Evolutionary conservation across 176 grass and related monocot species (phyloP).

Genomic region (Zoysia pacifica): DNA sequence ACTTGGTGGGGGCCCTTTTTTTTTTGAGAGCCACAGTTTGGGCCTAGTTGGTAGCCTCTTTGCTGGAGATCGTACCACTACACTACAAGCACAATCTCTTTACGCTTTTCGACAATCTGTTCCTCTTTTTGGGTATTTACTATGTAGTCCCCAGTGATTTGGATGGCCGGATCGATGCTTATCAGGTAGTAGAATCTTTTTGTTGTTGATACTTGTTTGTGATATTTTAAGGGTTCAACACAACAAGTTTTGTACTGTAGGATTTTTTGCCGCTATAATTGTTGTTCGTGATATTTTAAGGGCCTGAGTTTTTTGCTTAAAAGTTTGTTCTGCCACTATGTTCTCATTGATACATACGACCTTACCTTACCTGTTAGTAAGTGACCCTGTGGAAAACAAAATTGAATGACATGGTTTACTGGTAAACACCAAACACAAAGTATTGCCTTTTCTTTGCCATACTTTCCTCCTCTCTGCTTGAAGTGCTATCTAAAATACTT

Average conservation of each 20-base stretch:
- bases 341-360: neutral
- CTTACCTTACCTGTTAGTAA: neutral
- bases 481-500: neutral
- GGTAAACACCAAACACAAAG: neutral
- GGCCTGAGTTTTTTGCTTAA: neutral
- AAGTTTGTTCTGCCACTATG: neutral
- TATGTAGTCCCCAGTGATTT: neutral
- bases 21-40: neutral
- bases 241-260: neutral
- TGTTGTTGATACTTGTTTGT: neutral
- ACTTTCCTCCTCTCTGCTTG: constrained; percentile 2
- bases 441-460: constrained; percentile 6
- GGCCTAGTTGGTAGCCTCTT: neutral
- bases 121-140: neutral
- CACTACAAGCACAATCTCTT: neutral
- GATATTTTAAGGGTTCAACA: neutral
- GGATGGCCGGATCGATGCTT: constrained; percentile 24
- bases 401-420: neutral
- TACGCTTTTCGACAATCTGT: constrained; percentile 4
- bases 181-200: neutral
- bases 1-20: neutral
- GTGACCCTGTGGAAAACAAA: neutral
- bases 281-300: neutral
- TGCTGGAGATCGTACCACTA: neutral
- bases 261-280: too few relatives aligned